Base-by-base conservation (phyloP, 805 yeast genomes). In the Starmerella riodocensis region DNA sequence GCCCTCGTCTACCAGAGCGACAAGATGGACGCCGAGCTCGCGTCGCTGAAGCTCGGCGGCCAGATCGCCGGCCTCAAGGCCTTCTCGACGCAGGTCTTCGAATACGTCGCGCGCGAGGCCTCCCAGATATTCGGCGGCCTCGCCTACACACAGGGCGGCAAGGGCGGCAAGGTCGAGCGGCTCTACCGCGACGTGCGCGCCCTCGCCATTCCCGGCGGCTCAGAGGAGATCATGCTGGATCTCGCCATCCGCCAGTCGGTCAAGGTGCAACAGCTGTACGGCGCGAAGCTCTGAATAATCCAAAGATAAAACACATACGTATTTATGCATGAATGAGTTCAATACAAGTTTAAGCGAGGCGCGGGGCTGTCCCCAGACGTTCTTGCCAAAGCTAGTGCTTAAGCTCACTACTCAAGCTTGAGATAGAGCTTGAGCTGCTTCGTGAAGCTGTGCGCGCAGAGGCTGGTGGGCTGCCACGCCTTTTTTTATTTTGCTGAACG, bases 221-320 rank as follows among this genome's bases (percentile, higher is more conserved):
- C 67, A 8, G 67, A 63, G 47, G 68, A 63, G 49, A 64, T 64
- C 43, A 63, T 63, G 68, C 54, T 63, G 24, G 69, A 64, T 37
- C 52, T 63, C 33, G 50, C 65, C 13, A 59, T 63, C 41, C 49
- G 68, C 35, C 68, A 64, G 50, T 49, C 62, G 25, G 53, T 63
- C 41, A 58, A 59, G 49, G 67, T 63, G 16, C 64, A 63, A 50
- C 56, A 61, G 49, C 42, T 53, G 22, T 52, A 59, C 28, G 68
- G 55, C 16, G 55, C 67, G 39, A 63, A 61, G 49, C 49, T 64
- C 25, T 64, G 53, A 35, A 7, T 14, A 14, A 11, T 6, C 11
- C 25, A 23, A 11, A 7, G 11, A 11, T 7, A 23, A 12, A 12
- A 25, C n/a, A 25, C 13, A 6, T 25, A 6, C 13, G 13, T 25